Evolutionary conservation across 352 stramenopile genomes (phyloP).

Genomic region (Elongisporangium undulatum): DNA sequence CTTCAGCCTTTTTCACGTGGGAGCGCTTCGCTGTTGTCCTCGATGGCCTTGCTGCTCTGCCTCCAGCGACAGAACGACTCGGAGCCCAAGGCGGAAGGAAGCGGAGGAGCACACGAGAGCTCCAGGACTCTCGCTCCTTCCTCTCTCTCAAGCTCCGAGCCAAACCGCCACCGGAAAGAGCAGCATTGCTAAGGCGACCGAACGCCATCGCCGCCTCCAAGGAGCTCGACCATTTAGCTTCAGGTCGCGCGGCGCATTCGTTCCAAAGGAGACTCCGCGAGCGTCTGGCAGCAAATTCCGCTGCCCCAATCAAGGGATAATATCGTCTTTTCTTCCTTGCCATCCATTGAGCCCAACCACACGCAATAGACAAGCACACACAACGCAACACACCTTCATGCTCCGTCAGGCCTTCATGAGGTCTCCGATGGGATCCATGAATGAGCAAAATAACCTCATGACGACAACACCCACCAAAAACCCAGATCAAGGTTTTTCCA

Average conservation of each 20-base stretch:
- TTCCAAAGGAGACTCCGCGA: background rate
- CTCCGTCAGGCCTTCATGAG: too few relatives aligned
- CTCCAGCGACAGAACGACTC: background rate
- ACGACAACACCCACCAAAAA: background rate
- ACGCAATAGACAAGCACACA: background rate
- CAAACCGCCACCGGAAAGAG: background rate
- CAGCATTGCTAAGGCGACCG: background rate
- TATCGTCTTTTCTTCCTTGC: background rate
- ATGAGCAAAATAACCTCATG: background rate
- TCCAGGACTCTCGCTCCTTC: background rate
- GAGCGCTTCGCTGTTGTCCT: background rate
- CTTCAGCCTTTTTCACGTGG: slow-evolving; percentile 34
- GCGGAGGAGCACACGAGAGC: background rate
- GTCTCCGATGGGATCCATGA: too few relatives aligned
- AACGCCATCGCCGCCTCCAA: background rate
- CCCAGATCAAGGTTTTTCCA: background rate
- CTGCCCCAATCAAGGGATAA: background rate
- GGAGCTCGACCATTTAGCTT: background rate
- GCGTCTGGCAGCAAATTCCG: background rate
- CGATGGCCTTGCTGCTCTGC: background rate
- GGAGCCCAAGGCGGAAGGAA: background rate
- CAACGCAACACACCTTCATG: background rate
- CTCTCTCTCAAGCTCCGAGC: background rate
- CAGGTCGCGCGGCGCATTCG: background rate
- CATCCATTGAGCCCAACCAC: background rate